Percentiles rank a stretch among this genome's conserved stretches.
phyloP scores from a whole-genome alignment of 306 rosid genomes.

The Vachellia pachyceras region DNA sequence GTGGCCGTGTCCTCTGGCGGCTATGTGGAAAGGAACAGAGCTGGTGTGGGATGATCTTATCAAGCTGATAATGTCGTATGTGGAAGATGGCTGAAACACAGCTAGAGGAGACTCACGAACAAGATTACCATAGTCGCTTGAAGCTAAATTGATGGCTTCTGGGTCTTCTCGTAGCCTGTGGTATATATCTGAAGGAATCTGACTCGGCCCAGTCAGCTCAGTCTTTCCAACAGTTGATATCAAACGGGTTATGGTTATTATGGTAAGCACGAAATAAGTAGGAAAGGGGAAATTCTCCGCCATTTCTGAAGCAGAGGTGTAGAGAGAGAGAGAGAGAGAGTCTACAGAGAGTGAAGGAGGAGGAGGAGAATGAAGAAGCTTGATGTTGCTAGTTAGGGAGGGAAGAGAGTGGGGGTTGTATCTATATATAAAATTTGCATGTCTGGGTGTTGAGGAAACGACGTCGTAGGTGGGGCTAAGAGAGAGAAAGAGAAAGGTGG shows the following conservation, averaged over 20 bases:
- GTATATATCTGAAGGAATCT: slow-evolving; percentile 33
- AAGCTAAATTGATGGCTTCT: slow-evolving; percentile 53
- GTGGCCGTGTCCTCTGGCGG: slow-evolving; percentile 75
- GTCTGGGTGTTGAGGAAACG: slow-evolving; percentile 24
- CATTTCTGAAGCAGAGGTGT: slow-evolving; percentile 45
- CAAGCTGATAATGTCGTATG: slow-evolving; percentile 49
- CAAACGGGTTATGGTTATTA: slow-evolving; percentile 48
- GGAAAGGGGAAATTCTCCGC: slow-evolving; percentile 36
- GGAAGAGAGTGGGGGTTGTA: neutral
- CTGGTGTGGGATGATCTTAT: slow-evolving; percentile 50
- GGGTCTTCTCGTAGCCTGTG: slow-evolving; percentile 54
- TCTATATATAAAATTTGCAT: slow-evolving; percentile 52
- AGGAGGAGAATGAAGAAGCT: neutral
- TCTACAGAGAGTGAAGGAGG: neutral
- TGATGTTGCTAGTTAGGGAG: neutral
- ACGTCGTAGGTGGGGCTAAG: slow-evolving; percentile 41
- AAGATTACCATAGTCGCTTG: slow-evolving; percentile 71
- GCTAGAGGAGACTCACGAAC: slow-evolving; percentile 52
- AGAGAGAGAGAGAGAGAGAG: slow-evolving; percentile 16
- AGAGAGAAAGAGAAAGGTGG: neutral
- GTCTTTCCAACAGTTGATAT: slow-evolving; percentile 54
- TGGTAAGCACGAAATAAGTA: slow-evolving; percentile 35
- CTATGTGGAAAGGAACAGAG: slow-evolving; percentile 52
- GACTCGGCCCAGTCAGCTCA: slow-evolving; percentile 29
- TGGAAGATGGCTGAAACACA: slow-evolving; percentile 67